Percentiles rank a stretch among this genome's conserved stretches.
Evolutionary conservation across 371 early-diverging fungal species (phyloP).

Genomic region (Mucor saturninus): DNA sequence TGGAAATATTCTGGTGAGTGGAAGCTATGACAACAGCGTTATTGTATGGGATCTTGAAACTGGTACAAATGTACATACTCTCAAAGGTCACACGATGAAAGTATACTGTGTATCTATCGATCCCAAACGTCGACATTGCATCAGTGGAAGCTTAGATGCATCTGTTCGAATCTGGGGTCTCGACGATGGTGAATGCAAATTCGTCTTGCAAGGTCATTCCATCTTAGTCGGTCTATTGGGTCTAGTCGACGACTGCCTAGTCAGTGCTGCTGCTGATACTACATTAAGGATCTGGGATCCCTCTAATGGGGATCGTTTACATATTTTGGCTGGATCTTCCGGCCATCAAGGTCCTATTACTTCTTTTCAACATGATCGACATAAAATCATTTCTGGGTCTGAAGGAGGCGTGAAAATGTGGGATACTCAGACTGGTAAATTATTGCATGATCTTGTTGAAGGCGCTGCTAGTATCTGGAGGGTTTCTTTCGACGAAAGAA

Average conservation of each 20-base stretch:
- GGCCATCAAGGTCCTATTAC: conserved; percentile 88
- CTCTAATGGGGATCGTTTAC: conserved; percentile 67
- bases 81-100: conserved; percentile 86
- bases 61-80: conserved; percentile 63
- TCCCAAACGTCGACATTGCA: conserved; percentile 81
- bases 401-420: conserved; percentile 93
- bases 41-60: conserved; percentile 91
- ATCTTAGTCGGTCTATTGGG: conserved; percentile 93
- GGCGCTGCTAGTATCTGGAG: conserved; percentile 88
- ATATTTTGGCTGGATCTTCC: conserved; percentile 54
- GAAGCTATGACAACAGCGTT: conserved; percentile 95
- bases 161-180: conserved; percentile 97
- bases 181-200: conserved; percentile 79
- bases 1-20: conserved; percentile 89
- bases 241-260: conserved; percentile 79
- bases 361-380: conserved; percentile 90
- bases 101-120: conserved; percentile 93
- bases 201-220: conserved; percentile 75
- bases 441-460: conserved; percentile 74
- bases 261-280: conserved; percentile 96
- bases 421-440: conserved; percentile 84
- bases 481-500: conserved; percentile 80
- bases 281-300: conserved; percentile 95
- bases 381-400: conserved; percentile 89
- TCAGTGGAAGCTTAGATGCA: conserved; percentile 97